A percentile compares a stretch with the other conserved stretches of the same genome.
phyloP scores from a whole-genome alignment of 768 basidiomycete genomes.

The Kwoniella botswanensis region DNA sequence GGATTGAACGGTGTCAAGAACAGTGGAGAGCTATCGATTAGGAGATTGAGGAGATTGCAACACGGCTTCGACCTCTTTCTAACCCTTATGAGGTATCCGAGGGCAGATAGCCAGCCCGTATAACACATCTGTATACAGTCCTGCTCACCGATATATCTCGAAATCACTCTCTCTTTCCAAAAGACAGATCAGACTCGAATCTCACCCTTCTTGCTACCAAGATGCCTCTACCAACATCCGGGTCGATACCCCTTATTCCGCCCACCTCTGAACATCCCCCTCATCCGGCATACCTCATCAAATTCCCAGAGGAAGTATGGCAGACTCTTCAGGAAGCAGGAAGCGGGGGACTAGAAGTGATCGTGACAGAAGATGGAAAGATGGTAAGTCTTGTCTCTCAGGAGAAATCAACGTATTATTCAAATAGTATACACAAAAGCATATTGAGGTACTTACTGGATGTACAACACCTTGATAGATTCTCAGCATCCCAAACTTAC shows the following conservation, averaged over 20 bases:
- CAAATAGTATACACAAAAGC: background rate
- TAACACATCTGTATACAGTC: too few relatives aligned
- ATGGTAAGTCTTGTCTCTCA: conserved; percentile 24
- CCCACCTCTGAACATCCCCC: conserved; percentile 4
- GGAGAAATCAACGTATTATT: background rate
- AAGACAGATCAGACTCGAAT: too few relatives aligned
- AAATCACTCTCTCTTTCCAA: too few relatives aligned
- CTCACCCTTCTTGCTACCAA: too few relatives aligned
- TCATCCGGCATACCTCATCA: conserved; percentile 38
- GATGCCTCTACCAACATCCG: conserved; percentile 20
- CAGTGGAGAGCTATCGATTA: background rate
- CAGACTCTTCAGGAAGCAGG: conserved; percentile 14
- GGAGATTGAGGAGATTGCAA: background rate
- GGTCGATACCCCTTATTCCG: conserved; percentile 8
- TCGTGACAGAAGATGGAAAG: conserved; percentile 17
- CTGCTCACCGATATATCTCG: too few relatives aligned
- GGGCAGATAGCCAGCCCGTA: too few relatives aligned
- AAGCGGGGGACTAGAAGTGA: conserved; percentile 19
- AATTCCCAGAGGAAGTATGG: conserved; percentile 45
- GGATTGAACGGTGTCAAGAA: background rate
- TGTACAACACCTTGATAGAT: conserved; percentile 13
- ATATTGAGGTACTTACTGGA: background rate
- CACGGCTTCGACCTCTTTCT: too few relatives aligned
- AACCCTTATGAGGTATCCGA: too few relatives aligned
- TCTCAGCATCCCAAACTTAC: conserved; percentile 28